Percentiles rank a stretch among this genome's conserved stretches.
These are phyloP conservation scores for Furcasterigmium furcatum DNA, from an alignment of 2,329 filamentous ascomycete genomes.

Conservation along the genomic window DNA sequence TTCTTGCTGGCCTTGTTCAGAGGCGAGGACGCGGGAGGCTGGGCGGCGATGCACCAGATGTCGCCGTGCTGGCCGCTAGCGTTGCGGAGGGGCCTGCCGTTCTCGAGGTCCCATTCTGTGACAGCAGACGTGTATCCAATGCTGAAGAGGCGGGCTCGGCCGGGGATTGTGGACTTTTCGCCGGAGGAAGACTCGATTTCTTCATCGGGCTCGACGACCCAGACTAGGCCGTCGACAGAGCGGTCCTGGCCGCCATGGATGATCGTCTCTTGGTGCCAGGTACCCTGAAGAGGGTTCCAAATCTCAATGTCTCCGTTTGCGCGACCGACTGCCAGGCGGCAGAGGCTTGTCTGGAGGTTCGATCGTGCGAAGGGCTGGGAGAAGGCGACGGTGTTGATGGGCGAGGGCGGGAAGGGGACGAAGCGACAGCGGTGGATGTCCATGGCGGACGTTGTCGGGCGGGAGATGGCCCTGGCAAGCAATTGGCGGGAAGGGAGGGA, in stretches of 20 bases:
- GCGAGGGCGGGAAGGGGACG: slow-evolving; percentile 84
- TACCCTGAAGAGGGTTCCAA: slow-evolving; percentile 82
- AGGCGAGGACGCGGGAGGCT: slow-evolving; percentile 50
- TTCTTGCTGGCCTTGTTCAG: slow-evolving; percentile 56
- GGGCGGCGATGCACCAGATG: slow-evolving; percentile 92
- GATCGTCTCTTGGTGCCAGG: slow-evolving; percentile 87
- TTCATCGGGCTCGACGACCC: slow-evolving; percentile 83
- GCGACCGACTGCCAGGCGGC: slow-evolving; percentile 83
- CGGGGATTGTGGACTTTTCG: slow-evolving; percentile 20
- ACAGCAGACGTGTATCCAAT: slow-evolving; percentile 91
- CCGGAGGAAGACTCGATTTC: slow-evolving; percentile 47
- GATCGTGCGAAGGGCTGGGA: slow-evolving; percentile 64
- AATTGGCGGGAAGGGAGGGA: slow-evolving; percentile 2
- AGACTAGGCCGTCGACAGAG: slow-evolving; percentile 86
- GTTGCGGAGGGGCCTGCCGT: slow-evolving; percentile 73
- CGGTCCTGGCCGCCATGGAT: slow-evolving; percentile 80
- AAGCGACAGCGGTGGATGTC: slow-evolving; percentile 97
- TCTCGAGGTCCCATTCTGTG: slow-evolving; percentile 91
- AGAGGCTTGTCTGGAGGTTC: slow-evolving; percentile 46
- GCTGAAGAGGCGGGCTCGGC: slow-evolving; percentile 78
- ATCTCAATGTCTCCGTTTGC: slow-evolving; percentile 97
- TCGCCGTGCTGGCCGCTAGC: slow-evolving; percentile 92
- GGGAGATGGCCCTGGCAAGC: slow-evolving; percentile 8
- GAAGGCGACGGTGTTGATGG: slow-evolving; percentile 93
- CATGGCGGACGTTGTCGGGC: slow-evolving; percentile 48